These are phyloP conservation scores for Stenogyne calaminthoides DNA, from an alignment of 305 asterid species.

Conservation along the genomic window DNA sequence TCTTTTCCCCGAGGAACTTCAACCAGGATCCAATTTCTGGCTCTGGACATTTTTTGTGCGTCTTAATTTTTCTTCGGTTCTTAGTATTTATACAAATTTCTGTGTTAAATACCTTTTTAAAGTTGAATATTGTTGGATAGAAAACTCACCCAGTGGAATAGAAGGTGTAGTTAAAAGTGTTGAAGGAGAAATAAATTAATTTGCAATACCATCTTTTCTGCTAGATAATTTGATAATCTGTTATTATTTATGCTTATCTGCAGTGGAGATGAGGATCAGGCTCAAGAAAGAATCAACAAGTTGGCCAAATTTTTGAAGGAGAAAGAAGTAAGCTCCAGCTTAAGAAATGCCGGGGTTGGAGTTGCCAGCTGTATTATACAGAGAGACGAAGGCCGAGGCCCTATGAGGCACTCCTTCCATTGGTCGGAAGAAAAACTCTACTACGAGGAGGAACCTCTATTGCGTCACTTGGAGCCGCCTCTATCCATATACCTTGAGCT, in stretches of 20 bases:
- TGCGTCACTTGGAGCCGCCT: slow-evolving; percentile 99
- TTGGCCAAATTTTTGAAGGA: slow-evolving; percentile 90
- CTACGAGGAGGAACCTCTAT: slow-evolving; percentile 80
- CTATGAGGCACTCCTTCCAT: slow-evolving; percentile 97
- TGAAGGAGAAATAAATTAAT: background rate
- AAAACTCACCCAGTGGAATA: background rate
- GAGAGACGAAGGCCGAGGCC: slow-evolving; percentile 99
- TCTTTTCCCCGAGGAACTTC: background rate
- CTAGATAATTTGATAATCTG: slow-evolving; percentile 3
- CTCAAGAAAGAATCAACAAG: slow-evolving; percentile 93
- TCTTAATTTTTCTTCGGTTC: slow-evolving; percentile 14
- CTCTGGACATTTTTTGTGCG: slow-evolving; percentile 5
- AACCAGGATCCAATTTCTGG: background rate
- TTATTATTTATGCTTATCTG: slow-evolving; percentile 29
- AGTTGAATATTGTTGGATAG: background rate
- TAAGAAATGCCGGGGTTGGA: slow-evolving; percentile 81
- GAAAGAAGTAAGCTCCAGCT: slow-evolving; percentile 79
- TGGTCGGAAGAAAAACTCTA: slow-evolving; percentile 78
- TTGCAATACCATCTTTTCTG: slow-evolving; percentile 16
- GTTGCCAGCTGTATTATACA: slow-evolving; percentile 94
- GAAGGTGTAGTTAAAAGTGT: background rate
- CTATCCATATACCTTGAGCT: slow-evolving; percentile 93
- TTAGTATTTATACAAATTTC: background rate
- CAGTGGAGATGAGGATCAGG: slow-evolving; percentile 99
- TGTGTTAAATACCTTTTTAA: background rate